Percentiles rank a stretch among this genome's conserved stretches.
Conservation (phyloP, 2,329 filamentous ascomycete genomes). For the Xylariaceae sp. region DNA sequence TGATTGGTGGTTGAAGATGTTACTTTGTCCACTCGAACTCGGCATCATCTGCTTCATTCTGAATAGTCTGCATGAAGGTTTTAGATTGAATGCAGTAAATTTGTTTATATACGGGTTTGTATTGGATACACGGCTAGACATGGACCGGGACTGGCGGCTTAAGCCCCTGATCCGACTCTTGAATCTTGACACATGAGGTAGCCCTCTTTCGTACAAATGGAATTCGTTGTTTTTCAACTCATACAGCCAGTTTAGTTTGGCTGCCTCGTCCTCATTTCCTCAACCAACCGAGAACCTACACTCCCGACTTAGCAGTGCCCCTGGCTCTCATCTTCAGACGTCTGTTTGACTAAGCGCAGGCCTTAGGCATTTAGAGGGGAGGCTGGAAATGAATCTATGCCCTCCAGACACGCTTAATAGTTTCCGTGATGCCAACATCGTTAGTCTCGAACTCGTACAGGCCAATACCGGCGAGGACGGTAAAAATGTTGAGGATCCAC, state of each 20-base stretch:
- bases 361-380: neutral
- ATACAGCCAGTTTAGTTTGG: neutral
- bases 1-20: no score
- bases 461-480: constrained; percentile 82
- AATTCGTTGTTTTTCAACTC: constrained; percentile 10
- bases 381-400: constrained; percentile 56
- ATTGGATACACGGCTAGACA: constrained; percentile 33
- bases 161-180: constrained; percentile 10
- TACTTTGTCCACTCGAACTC: no score
- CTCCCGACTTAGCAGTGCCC: neutral
- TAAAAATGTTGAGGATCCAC: constrained; percentile 81
- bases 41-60: no score
- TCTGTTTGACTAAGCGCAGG: neutral
- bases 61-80: neutral
- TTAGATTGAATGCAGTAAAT: neutral
- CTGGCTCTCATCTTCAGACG: neutral
- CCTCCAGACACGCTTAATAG: constrained; percentile 86
- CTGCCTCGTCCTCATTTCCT: constrained; percentile 7
- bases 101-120: constrained; percentile 33
- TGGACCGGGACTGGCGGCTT: neutral
- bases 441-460: constrained; percentile 99
- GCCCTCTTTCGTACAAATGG: constrained; percentile 16
- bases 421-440: constrained; percentile 92
- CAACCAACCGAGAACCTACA: neutral
- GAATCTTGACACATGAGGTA: constrained; percentile 6